phyloP scores from a whole-genome alignment of 805 yeast genomes.

The Maudiozyma bulderi region DNA sequence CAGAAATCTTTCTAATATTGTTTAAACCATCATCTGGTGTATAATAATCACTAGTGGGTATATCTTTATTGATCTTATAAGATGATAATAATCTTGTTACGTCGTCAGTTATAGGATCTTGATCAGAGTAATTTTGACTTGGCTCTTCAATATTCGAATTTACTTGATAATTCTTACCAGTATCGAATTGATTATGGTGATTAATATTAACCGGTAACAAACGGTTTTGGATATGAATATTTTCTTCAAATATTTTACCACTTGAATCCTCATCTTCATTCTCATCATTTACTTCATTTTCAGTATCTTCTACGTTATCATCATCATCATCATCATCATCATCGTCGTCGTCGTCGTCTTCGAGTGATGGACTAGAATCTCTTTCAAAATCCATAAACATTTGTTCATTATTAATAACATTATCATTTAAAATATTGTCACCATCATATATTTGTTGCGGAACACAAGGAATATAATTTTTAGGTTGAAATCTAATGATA shows the following conservation, averaged over 20 bases:
- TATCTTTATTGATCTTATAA: constrained; percentile 12
- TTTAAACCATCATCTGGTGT: neutral
- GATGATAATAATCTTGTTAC: constrained; percentile 13
- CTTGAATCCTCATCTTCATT: neutral
- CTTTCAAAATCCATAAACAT: neutral
- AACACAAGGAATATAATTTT: neutral
- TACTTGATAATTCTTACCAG: neutral
- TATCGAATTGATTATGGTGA: neutral
- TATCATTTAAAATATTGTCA: neutral
- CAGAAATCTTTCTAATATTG: constrained; percentile 7
- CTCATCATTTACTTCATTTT: neutral
- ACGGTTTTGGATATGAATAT: neutral
- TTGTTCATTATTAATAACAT: neutral
- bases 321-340: neutral
- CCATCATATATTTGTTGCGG: neutral
- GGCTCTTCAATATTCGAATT: too few relatives aligned
- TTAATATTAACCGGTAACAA: neutral
- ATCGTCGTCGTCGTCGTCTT: neutral
- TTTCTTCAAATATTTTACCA: neutral
- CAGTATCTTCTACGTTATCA: neutral
- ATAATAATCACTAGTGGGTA: constrained; percentile 1
- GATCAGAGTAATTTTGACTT: neutral
- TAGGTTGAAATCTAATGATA: neutral
- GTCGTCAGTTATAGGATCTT: constrained; percentile 9
- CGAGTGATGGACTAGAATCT: neutral